These are phyloP conservation scores for Rhododendron henanense DNA, from an alignment of 148 eudicot genomes.

Conservation along the genomic window DNA sequence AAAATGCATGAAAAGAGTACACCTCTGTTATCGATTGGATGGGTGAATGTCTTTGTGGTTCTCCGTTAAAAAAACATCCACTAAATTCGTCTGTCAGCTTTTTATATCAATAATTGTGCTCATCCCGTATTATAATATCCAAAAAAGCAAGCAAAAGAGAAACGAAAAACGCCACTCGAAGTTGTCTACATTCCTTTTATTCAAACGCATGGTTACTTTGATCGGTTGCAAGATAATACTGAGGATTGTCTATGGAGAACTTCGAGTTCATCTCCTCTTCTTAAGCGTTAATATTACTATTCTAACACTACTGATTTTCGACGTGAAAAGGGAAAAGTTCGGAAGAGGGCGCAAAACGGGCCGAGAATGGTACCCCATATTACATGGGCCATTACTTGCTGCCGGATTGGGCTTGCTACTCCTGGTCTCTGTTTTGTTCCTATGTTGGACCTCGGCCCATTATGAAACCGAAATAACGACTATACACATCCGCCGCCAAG, in stretches of 20 bases:
- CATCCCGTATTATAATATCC: no score
- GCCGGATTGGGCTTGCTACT: background rate
- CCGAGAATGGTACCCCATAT: background rate
- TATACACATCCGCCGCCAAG: background rate
- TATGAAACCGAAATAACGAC: background rate
- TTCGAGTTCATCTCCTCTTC: no score
- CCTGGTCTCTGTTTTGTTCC: background rate
- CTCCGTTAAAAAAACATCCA: no score
- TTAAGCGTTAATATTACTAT: background rate
- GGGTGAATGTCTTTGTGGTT: no score
- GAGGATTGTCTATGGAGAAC: background rate
- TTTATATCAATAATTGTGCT: no score
- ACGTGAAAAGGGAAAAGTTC: background rate
- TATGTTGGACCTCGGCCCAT: background rate
- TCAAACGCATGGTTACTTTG: background rate
- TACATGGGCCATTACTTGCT: background rate
- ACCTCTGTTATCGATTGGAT: no score
- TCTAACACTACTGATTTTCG: no score
- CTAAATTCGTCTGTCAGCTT: no score
- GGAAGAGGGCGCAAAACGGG: background rate
- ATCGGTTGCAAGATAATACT: background rate
- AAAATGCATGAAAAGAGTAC: no score
- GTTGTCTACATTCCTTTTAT: no score
- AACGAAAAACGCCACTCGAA: no score
- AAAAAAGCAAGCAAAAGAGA: no score